These are phyloP conservation scores for Fusarium floridanum DNA, from an alignment of 2,329 filamentous ascomycete species.

Conservation along the genomic window DNA sequence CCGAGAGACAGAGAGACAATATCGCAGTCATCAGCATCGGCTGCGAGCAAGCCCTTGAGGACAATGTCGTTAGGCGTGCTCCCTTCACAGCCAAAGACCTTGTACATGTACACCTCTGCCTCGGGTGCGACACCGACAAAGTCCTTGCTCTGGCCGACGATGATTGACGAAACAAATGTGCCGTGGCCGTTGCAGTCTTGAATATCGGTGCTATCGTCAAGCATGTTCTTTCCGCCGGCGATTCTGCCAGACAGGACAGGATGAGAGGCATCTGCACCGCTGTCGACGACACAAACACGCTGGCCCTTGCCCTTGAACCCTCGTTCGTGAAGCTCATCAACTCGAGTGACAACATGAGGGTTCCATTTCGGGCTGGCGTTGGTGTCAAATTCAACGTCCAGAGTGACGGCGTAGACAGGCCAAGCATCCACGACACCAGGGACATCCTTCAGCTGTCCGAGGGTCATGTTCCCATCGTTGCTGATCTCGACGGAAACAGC, in stretches of 20 bases:
- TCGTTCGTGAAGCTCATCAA: conserved; percentile 33
- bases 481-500: neutral
- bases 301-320: conserved; percentile 36
- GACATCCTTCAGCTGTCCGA: conserved; percentile 11
- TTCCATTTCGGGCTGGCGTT: conserved; percentile 27
- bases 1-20: neutral
- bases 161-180: conserved; percentile 34
- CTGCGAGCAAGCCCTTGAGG: conserved; percentile 37
- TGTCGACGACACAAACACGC: conserved; percentile 40
- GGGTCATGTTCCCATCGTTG: neutral
- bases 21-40: conserved; percentile 36
- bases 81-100: conserved; percentile 38
- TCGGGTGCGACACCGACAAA: conserved; percentile 38
- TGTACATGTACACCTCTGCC: conserved; percentile 43
- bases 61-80: conserved; percentile 37
- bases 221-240: conserved; percentile 34
- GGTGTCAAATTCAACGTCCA: conserved; percentile 15
- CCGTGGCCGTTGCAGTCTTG: conserved; percentile 40
- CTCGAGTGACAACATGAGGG: conserved; percentile 30
- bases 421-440: conserved; percentile 16
- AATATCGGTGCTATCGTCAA: conserved; percentile 27
- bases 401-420: conserved; percentile 18
- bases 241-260: conserved; percentile 31
- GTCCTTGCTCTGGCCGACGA: conserved; percentile 23
- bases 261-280: conserved; percentile 28